Conservation (phyloP, 306 rosid genomes). For the Trichosanthes truncata region DNA sequence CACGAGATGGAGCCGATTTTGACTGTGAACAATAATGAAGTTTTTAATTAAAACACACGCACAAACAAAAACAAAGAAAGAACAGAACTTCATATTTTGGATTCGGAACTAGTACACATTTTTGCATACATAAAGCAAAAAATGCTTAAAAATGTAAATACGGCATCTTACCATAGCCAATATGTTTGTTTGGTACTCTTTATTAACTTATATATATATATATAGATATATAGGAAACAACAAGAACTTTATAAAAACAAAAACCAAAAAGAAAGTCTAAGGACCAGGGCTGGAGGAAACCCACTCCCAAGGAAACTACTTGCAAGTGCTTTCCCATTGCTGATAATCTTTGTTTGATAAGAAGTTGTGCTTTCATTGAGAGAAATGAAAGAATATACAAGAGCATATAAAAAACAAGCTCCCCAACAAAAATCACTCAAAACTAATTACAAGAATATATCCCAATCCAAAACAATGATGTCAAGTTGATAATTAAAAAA, state of each 20-base stretch:
- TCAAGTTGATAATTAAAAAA: background rate
- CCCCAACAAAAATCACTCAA: background rate
- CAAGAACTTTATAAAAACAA: too few relatives aligned
- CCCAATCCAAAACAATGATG: background rate
- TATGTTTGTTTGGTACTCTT: background rate
- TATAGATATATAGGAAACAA: background rate
- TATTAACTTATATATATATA: background rate
- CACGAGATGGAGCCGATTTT: slow-evolving; percentile 55
- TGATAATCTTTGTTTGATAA: background rate
- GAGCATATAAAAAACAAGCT: background rate
- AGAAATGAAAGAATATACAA: background rate
- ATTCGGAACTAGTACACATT: background rate
- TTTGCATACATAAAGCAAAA: background rate
- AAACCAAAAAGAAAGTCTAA: background rate
- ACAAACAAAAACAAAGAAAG: background rate
- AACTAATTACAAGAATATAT: background rate
- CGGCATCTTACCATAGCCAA: background rate
- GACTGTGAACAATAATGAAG: slow-evolving; percentile 36
- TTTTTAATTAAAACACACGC: slow-evolving; percentile 1
- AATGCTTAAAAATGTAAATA: background rate
- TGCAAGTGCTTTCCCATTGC: background rate
- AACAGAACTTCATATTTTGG: background rate
- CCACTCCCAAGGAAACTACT: background rate
- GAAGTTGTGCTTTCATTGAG: background rate
- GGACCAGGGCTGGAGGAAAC: background rate